Evolutionary conservation across 257 asterid species (phyloP), one percentile per base, ranked within the genome.

Genomic region (Jasminum sambac): DNA sequence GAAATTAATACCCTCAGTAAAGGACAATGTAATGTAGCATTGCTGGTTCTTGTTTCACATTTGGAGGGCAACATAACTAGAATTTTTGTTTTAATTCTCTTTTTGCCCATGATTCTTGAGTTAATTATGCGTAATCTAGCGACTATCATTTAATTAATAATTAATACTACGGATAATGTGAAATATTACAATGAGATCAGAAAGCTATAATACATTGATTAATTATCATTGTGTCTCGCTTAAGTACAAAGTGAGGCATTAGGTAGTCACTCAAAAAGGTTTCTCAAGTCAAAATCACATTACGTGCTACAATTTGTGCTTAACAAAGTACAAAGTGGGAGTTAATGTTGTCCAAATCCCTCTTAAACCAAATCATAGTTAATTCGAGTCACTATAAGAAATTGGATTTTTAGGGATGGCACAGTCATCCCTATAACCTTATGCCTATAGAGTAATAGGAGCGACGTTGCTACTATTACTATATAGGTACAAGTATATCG

Each of bases 21-120:
- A 62, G 60, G 74, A 77, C 77, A 77, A 16, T 52, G 30, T 19
- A 9, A 21, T 52, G n/a, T n/a, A n/a, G n/a, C n/a, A n/a, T n/a
- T n/a, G 61, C 34, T 52, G 1, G 61, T 50, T 50, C 60, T 50
- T 50, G 60, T 25, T 17, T 50, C 60, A 17, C 30, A 19, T 52
- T 52, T 8, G 26, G 61, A 52, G 16, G 17, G 61, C 61, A 52
- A 52, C 14, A 52, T 19, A 52, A 21, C 17, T 21, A 52, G 7
- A 21, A 17, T 9, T 52, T 52, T 13, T 52, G 16, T 52, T 50
- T 50, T 7, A 2, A 50, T n/a, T 30, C 5, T 55, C 62, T 55
- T 55, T 8, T 8, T 52, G 61, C 13, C 10, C 13, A 13, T 17
- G 61, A 17, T 52, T 52, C 34, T 52, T 52, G 61, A 2, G 61